phyloP scores from a whole-genome alignment of 768 basidiomycete genomes.

The Boletus vermiculosoides region DNA sequence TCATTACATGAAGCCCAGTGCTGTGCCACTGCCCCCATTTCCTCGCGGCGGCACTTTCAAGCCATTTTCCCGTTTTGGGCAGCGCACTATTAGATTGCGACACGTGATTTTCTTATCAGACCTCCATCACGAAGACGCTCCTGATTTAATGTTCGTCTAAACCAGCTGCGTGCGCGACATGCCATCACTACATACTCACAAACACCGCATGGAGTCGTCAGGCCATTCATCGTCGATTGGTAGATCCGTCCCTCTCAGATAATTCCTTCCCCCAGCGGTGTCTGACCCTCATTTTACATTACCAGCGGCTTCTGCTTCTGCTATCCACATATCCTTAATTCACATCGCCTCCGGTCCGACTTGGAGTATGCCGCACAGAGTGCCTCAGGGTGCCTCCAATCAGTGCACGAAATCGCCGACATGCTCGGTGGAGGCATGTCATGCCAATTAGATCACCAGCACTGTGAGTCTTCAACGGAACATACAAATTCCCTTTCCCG shows the following conservation, averaged over 20 bases:
- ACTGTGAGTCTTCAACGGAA: not conserved
- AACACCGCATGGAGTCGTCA: too few species aligned
- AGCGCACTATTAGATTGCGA: too few species aligned
- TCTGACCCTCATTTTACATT: not conserved
- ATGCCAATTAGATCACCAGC: constrained; percentile 3
- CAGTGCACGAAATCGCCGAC: constrained; percentile 3
- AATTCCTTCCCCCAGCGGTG: not conserved
- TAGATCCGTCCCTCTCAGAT: not conserved
- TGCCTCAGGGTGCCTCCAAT: not conserved
- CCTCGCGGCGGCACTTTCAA: not conserved
- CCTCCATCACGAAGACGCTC: not conserved
- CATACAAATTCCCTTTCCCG: not conserved
- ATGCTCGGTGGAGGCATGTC: not conserved
- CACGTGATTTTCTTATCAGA: constrained; percentile 13
- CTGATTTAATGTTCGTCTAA: not conserved
- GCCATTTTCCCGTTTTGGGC: too few species aligned
- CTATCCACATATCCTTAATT: not conserved
- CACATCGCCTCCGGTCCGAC: not conserved
- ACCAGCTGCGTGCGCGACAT: too few species aligned
- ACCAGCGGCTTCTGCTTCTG: not conserved
- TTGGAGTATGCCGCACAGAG: not conserved
- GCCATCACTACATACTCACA: not conserved
- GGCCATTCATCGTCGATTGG: not conserved
- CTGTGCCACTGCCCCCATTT: not conserved
- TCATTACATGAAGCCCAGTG: not conserved